phyloP scores from a whole-genome alignment of 805 yeast genomes.

The Saccharomycopsis sp. region DNA sequence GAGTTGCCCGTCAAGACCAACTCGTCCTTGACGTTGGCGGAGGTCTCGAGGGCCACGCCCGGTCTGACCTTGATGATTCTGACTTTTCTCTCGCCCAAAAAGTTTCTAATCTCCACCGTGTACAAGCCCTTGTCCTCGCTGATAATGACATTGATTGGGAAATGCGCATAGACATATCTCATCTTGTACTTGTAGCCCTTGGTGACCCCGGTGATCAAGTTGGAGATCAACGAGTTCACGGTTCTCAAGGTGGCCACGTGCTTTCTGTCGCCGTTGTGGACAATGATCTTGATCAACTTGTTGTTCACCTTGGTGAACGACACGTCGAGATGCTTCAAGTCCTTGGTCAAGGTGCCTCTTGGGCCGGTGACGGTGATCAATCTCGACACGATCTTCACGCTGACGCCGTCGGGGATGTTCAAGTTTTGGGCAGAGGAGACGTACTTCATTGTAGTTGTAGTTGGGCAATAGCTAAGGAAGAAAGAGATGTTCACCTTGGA shows the following conservation, averaged over 20 bases:
- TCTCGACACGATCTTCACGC: slow-evolving; percentile 88
- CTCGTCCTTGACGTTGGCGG: slow-evolving; percentile 89
- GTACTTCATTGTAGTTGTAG: slow-evolving; percentile 54
- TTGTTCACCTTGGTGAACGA: slow-evolving; percentile 74
- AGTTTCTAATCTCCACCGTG: slow-evolving; percentile 95
- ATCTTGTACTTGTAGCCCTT: slow-evolving; percentile 98
- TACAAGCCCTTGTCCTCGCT: slow-evolving; percentile 66
- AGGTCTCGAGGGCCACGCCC: slow-evolving; percentile 81
- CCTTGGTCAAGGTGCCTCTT: slow-evolving; percentile 89
- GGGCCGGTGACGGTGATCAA: slow-evolving; percentile 88
- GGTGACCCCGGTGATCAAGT: slow-evolving; percentile 98
- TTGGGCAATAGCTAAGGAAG: too few relatives aligned
- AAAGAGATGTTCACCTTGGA: too few relatives aligned
- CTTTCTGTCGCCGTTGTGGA: slow-evolving; percentile 99
- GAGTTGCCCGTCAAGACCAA: slow-evolving; percentile 90
- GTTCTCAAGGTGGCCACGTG: slow-evolving; percentile 99
- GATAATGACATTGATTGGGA: slow-evolving; percentile 98
- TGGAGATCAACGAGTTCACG: slow-evolving; percentile 88
- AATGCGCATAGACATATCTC: slow-evolving; percentile 99
- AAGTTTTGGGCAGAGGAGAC: slow-evolving; percentile 78
- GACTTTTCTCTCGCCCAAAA: slow-evolving; percentile 98
- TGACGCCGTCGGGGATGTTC: slow-evolving; percentile 87
- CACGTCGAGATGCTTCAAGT: slow-evolving; percentile 90
- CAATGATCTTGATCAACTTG: slow-evolving; percentile 75
- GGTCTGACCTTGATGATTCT: slow-evolving; percentile 79